These are phyloP conservation scores for Penicillium sp. DNA, from an alignment of 2,329 filamentous ascomycete species.

Conservation along the genomic window DNA sequence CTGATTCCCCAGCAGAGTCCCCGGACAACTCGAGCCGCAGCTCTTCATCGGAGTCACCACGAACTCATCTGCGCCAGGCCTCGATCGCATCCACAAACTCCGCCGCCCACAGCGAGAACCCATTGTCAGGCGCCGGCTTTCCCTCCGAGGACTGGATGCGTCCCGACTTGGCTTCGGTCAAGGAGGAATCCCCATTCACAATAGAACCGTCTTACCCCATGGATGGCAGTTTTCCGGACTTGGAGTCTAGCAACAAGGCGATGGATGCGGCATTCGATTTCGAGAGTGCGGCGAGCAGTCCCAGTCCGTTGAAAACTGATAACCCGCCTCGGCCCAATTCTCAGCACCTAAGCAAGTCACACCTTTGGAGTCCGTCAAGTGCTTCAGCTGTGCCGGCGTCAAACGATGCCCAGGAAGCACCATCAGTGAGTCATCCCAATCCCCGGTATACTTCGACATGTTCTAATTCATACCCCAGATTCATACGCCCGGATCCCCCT, in stretches of 20 bases:
- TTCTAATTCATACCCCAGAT: conserved; percentile 21
- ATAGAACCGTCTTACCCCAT: conserved; percentile 38
- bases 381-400: conserved; percentile 13
- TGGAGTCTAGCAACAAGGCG: conserved; percentile 47
- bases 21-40: conserved; percentile 44
- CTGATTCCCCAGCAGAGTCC: conserved; percentile 47
- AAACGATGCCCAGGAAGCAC: conserved; percentile 15
- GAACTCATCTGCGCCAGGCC: conserved; percentile 40
- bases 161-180: conserved; percentile 34
- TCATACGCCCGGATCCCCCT: conserved; percentile 26
- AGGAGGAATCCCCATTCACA: conserved; percentile 42
- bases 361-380: conserved; percentile 28
- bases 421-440: conserved; percentile 29
- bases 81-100: conserved; percentile 44
- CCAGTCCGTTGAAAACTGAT: conserved; percentile 40
- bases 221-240: conserved; percentile 36
- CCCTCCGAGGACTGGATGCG: conserved; percentile 39
- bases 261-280: conserved; percentile 52
- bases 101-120: conserved; percentile 38
- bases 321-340: conserved; percentile 22
- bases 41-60: conserved; percentile 44
- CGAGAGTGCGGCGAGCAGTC: conserved; percentile 48
- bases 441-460: neutral
- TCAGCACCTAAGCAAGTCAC: conserved; percentile 26
- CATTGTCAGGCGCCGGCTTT: conserved; percentile 36